These are phyloP conservation scores for Pelargonium nanum DNA, from an alignment of 345 rosid genomes.

Conservation along the genomic window DNA sequence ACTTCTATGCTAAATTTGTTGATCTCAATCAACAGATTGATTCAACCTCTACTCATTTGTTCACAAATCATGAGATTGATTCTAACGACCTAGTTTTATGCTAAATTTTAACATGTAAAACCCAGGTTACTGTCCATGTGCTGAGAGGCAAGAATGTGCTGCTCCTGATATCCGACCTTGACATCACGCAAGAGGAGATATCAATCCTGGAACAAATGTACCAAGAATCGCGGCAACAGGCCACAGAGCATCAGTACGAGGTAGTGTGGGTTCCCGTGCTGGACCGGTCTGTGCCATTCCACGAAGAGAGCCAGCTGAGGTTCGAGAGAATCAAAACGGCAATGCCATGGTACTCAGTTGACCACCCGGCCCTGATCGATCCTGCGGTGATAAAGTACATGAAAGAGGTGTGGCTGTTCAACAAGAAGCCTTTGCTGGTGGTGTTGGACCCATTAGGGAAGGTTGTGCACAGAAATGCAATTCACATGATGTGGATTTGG, in stretches of 20 bases:
- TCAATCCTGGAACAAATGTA: slow-evolving; percentile 29
- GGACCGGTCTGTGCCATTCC: slow-evolving; percentile 27
- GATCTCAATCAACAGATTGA: too few relatives aligned
- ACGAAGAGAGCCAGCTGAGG: slow-evolving; percentile 9
- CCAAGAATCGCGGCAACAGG: slow-evolving; percentile 21
- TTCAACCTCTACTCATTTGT: too few relatives aligned
- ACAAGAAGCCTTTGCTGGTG: slow-evolving; percentile 41
- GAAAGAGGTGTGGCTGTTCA: slow-evolving; percentile 54
- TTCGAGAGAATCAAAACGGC: slow-evolving; percentile 20
- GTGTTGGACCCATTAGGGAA: slow-evolving; percentile 49
- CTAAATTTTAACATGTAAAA: not conserved
- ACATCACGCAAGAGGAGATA: slow-evolving; percentile 28
- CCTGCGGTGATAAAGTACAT: slow-evolving; percentile 40
- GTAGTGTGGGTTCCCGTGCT: slow-evolving; percentile 57
- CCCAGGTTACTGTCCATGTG: slow-evolving; percentile 37
- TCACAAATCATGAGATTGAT: not conserved
- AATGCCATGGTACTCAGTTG: slow-evolving; percentile 58
- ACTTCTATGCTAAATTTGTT: too few relatives aligned
- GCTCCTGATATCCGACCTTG: slow-evolving; percentile 47
- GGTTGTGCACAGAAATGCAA: slow-evolving; percentile 37
- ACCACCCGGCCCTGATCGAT: slow-evolving; percentile 39
- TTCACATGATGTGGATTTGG: slow-evolving; percentile 75
- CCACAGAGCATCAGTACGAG: slow-evolving; percentile 38
- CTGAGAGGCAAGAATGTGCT: slow-evolving; percentile 44
- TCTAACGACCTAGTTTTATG: not conserved